These are phyloP conservation scores for Aurifilum marmelostoma DNA, from an alignment of 2,329 filamentous ascomycete genomes.

Conservation along the genomic window DNA sequence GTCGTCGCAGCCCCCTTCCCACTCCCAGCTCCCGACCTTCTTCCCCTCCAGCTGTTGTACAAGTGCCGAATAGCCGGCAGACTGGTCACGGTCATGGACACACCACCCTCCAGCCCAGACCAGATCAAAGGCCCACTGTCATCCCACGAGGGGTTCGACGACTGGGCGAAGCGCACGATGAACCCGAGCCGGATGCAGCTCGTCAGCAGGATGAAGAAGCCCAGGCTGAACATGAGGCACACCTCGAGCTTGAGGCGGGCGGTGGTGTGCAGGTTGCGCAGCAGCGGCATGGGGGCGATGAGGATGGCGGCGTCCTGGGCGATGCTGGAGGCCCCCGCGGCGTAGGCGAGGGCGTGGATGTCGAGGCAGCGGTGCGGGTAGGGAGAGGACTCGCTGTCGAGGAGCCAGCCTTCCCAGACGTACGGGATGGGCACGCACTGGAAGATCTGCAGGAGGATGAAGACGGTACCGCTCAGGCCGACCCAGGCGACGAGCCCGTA, in stretches of 20 bases:
- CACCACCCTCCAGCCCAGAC: constrained; percentile 47
- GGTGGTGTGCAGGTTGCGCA: constrained; percentile 37
- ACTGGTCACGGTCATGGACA: constrained; percentile 46
- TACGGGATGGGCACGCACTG: constrained; percentile 41
- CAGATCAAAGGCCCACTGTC: constrained; percentile 46
- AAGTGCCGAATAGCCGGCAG: constrained; percentile 44
- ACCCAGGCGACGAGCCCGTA: constrained; percentile 36
- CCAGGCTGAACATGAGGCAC: constrained; percentile 43
- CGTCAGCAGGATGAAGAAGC: constrained; percentile 41
- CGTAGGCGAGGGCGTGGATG: constrained; percentile 38
- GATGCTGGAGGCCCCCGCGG: constrained; percentile 39
- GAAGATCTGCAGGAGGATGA: constrained; percentile 42
- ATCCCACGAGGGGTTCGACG: constrained; percentile 45
- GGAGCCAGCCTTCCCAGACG: constrained; percentile 41
- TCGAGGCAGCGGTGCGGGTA: constrained; percentile 36
- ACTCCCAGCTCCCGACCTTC: constrained; percentile 21
- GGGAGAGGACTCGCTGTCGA: constrained; percentile 2
- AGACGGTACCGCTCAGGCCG: constrained; percentile 33
- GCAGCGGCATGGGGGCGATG: constrained; percentile 39
- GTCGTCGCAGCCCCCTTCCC: constrained; percentile 16
- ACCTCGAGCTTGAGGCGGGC: constrained; percentile 35
- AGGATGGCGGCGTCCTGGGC: constrained; percentile 41
- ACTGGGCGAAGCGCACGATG: constrained; percentile 38
- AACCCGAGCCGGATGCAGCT: constrained; percentile 43
- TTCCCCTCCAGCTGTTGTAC: constrained; percentile 24